Base-by-base conservation (phyloP, 768 basidiomycete genomes). In the Auricularia sp. region DNA sequence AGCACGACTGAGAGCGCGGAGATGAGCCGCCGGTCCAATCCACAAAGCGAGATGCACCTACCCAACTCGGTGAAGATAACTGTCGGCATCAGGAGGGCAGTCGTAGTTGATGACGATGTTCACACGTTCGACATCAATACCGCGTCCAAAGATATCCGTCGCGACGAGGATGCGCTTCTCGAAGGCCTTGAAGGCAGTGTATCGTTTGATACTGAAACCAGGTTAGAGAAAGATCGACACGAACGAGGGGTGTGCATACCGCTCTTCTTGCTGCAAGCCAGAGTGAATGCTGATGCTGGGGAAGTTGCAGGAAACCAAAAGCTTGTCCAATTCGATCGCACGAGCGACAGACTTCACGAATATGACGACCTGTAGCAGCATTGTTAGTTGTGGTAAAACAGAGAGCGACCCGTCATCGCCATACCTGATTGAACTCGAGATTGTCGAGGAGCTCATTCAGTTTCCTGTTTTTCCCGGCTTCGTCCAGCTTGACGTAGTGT, bases 101-200 rank as follows among this genome's bases (percentile, higher is more conserved):
- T 99, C 97, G 73, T 99, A 99, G 77, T 99, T 99, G 79, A 99
- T 85, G 61, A 99, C 97, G 65, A 98, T 98, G 78, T 99, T 99
- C 70, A 99, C 97, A 66, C 97, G 93, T 75, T 99, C 97, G 23
- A 99, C 96, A 78, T 99, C 97, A 68, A 99, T 99, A 68, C 96
- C 97, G 75, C 97, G 92, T 66, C 97, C 97, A 67, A 99, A 99
- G 69, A 99, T 98, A 75, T 99, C 97, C 21, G 97, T 99, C n/a
- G 95, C 96, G 51, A 99, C 97, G 21, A 99, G 83, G 68, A 99
- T 98, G 68, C 97, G 93, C 79, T 98, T 99, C 80, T 99, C 97
- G 69, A 99, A 99, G 18, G 92, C 91, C 78, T 99, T 99, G 84
- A 99, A 99, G 39, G 95, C 92, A 33, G 91, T 90, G 78, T 98